Evolutionary conservation across 768 basidiomycete species (phyloP), one percentile per base, ranked within the genome.

Genomic region (Collybiopsis luxurians): DNA sequence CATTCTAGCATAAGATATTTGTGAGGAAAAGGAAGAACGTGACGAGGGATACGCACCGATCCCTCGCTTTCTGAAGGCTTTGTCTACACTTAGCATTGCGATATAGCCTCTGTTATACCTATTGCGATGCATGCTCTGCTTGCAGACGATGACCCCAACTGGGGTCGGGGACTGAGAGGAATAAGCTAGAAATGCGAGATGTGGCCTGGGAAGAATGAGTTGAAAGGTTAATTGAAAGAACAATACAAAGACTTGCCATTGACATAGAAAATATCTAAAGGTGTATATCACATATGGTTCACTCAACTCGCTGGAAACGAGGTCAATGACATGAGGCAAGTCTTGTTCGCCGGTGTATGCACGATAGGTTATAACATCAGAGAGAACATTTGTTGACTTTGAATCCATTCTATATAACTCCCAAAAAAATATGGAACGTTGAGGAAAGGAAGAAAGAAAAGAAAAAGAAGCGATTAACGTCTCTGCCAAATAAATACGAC

Each of bases 281-380:
- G 95, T 98, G 73, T 96, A 98, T 42, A 93, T 86, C 53, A 96
- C 92, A 73, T 94, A 98, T 42, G 96, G 96, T 72, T 98, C 95
- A 62, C 89, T 92, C 66, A 98, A 84, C 74, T 97, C 95, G 65
- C 80, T 87, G 75, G 95, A 89, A 3, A 96, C 89, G 57, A 98
- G 82, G 19, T 80, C 77, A 83, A 96, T 93, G 66, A 98, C 88
- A 61, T 85, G 83, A 4, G 85, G 84, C 43, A 94, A 79, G 71
- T 94, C 92, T 6, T 80, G 73, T 73, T 92, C 90, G 64, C 90
- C 89, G 50, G 72, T 61, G 69, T 94, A 93, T 63, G 80, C 81
- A 61, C 90, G 81, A 73, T 93, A 94, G 54, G 74, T 66, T 59
- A 87, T 84, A 30, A 69, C 65, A 57, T 72, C 61, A 73, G 73